These are phyloP conservation scores for Purshia tridentata DNA, from an alignment of 306 rosid species.

Conservation along the genomic window DNA sequence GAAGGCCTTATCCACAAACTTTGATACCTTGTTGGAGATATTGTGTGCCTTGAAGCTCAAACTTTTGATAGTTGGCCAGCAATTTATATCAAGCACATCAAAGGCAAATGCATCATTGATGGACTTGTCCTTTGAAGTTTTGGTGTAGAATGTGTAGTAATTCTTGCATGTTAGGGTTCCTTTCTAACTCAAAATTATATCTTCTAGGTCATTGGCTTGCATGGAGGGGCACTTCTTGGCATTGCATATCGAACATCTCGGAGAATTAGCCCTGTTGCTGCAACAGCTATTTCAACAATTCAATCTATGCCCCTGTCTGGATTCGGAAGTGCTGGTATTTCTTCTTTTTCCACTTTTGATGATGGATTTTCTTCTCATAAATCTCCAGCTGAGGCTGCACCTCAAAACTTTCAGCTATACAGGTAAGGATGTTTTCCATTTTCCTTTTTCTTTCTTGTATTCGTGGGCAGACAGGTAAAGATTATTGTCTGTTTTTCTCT, in stretches of 20 bases:
- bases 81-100: not conserved
- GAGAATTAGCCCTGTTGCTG: slow-evolving; percentile 88
- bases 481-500: not conserved
- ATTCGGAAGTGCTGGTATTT: slow-evolving; percentile 77
- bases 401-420: slow-evolving; percentile 91
- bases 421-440: slow-evolving; percentile 45
- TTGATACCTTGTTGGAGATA: too few species aligned
- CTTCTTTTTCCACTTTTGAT: slow-evolving; percentile 85
- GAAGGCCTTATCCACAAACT: too few species aligned
- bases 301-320: slow-evolving; percentile 99
- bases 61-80: not conserved
- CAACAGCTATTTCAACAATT: slow-evolving; percentile 96
- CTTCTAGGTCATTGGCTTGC: slow-evolving; percentile 89
- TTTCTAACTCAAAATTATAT: slow-evolving; percentile 26
- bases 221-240: slow-evolving; percentile 98
- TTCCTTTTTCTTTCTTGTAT: not conserved
- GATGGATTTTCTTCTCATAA: slow-evolving; percentile 77
- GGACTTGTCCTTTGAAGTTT: not conserved
- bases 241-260: slow-evolving; percentile 93
- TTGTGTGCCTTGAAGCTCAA: too few species aligned
- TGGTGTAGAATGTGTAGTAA: not conserved
- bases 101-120: not conserved
- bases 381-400: slow-evolving; percentile 75
- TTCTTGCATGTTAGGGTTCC: slow-evolving; percentile 14
- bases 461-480: slow-evolving; percentile 39